A percentile compares a stretch with the other conserved stretches of the same genome.
These are phyloP conservation scores for Malus hybrid DNA, from an alignment of 331 rosid genomes.

Conservation along the genomic window DNA sequence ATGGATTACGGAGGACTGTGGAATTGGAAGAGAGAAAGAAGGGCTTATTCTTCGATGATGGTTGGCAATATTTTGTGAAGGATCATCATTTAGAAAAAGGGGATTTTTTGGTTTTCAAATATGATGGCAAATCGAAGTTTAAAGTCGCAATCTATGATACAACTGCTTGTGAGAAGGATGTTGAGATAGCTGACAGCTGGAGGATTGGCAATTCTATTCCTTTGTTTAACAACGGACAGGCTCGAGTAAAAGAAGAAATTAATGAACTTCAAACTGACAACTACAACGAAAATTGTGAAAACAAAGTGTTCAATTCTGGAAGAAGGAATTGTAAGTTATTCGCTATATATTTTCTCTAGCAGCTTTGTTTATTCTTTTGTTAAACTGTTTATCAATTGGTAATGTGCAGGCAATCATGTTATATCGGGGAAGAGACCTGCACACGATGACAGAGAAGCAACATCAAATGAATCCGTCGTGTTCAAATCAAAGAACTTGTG, in stretches of 20 bases:
- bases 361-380: not conserved
- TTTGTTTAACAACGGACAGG: not conserved
- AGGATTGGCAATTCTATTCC: not conserved
- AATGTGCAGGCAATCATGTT: not conserved
- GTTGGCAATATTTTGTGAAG: conserved; percentile 5
- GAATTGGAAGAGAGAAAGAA: not conserved
- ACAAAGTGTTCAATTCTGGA: not conserved
- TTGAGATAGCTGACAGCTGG: not conserved
- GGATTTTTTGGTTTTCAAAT: not conserved
- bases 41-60: not conserved
- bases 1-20: not conserved
- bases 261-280: not conserved
- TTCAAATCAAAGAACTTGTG: not conserved
- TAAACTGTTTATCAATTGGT: not conserved
- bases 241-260: not conserved
- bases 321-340: not conserved
- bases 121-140: not conserved
- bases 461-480: not conserved
- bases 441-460: not conserved
- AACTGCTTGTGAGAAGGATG: not conserved
- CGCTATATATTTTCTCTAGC: too few relatives aligned
- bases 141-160: not conserved
- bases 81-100: not conserved
- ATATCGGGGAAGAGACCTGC: not conserved
- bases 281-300: not conserved